Percentiles rank a stretch among this genome's conserved stretches.
Evolutionary conservation across 177 flowering plant species (phyloP).

Genomic region (Vitis hybrid): DNA sequence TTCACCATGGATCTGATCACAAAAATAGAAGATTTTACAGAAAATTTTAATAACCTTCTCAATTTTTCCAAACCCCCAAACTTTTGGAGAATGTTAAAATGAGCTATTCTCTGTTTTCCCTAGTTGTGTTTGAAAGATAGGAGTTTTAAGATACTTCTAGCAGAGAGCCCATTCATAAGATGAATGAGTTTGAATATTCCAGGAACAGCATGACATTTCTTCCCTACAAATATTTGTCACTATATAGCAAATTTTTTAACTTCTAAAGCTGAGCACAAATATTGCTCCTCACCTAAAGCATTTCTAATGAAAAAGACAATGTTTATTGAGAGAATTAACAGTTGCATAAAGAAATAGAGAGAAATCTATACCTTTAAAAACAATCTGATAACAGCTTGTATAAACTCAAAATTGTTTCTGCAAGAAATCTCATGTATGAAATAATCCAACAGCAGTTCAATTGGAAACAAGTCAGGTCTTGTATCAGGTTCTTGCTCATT

Average conservation of each 20-base stretch:
- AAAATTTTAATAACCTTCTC: background rate
- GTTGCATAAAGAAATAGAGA: background rate
- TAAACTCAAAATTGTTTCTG: constrained; percentile 84
- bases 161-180: too few relatives aligned
- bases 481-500: constrained; percentile 52
- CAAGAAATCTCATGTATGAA: constrained; percentile 71
- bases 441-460: constrained; percentile 82
- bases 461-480: constrained; percentile 56
- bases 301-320: background rate
- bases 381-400: constrained; percentile 83
- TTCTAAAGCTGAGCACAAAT: background rate
- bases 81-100: background rate
- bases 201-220: background rate
- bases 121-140: background rate
- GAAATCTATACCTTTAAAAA: constrained; percentile 70
- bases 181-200: background rate
- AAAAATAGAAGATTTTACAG: constrained; percentile 1
- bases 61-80: background rate
- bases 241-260: background rate
- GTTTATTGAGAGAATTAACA: background rate
- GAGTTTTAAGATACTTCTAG: background rate
- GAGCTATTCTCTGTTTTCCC: background rate
- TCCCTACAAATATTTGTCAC: background rate
- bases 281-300: background rate
- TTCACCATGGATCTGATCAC: constrained; percentile 85